Base-by-base conservation (phyloP, 1,284 basidiomycete genomes). In the Fistulina hepatica region DNA sequence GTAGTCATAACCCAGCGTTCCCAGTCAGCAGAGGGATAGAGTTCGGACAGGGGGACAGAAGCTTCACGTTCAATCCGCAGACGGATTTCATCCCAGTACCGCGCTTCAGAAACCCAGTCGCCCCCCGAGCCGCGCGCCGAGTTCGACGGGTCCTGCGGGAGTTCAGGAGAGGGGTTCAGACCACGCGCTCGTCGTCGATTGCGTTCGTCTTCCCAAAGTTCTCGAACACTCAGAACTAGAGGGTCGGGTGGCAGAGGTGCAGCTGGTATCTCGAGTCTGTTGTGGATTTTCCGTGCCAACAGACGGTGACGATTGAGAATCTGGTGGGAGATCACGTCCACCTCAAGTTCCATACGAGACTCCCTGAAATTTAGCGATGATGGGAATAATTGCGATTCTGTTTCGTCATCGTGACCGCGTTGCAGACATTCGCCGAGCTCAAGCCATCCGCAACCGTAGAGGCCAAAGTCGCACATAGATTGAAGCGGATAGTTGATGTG, bases 191-290 rank as follows among this genome's bases (percentile, higher is more conserved):
- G 53, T 12, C 93, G 67, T 4, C 91, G 73, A 8, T 68, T 65
- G 8, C 82, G 76, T 55, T 97, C 94, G 48, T 95, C 91, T 39
- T 93, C 85, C 94, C 94, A 98, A 1, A 98, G 67, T 55, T 95
- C 93, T 38, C 82, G 79, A 37, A 97, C 81, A 48, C 88, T 82
- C 20, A 81, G 70, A 1, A 98, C 85, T 17, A 95, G 71, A 35
- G 88, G 90, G 47, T 88, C 84, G 11, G 69, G 55, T 3, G 79
- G 67, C 13, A 64, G 50, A 43, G 65, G 51, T 21, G 66, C 55
- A 39, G 68, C 55, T 48, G 76, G 64, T 53, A 81, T 74, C 19
- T 69, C 54, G 34, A 90, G 71, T 44, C 74, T 73, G 54, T 86
- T 73, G 48, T 94, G 90, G 2, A 93, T 53, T 41, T 76, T 67